These are phyloP conservation scores for Lichtheimia ramosa DNA, from an alignment of 371 early-diverging fungal species.

Conservation along the genomic window DNA sequence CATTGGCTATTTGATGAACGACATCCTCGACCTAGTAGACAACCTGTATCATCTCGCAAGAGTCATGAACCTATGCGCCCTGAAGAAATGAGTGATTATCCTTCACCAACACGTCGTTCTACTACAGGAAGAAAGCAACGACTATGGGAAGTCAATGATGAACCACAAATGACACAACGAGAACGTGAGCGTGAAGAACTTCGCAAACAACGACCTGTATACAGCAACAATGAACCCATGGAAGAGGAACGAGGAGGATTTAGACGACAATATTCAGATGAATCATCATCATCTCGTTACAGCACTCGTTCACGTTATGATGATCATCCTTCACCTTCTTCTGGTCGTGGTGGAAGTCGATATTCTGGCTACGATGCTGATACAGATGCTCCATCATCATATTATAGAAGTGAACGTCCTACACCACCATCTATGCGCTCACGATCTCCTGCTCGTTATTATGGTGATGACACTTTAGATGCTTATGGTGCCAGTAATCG, in stretches of 20 bases:
- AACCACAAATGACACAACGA: slow-evolving; percentile 27
- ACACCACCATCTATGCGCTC: not conserved
- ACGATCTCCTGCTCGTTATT: slow-evolving; percentile 2
- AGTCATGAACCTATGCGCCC: too few relatives aligned
- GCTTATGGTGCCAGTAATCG: slow-evolving; percentile 1
- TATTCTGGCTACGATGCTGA: slow-evolving; percentile 7
- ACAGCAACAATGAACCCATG: not conserved
- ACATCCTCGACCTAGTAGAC: not conserved
- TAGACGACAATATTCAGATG: not conserved
- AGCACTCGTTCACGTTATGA: not conserved
- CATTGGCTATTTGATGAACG: slow-evolving; percentile 25
- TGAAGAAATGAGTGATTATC: too few relatives aligned
- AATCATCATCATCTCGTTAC: not conserved
- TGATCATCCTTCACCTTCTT: not conserved
- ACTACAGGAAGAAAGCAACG: slow-evolving; percentile 25
- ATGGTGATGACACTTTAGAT: not conserved
- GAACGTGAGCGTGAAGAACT: slow-evolving; percentile 41
- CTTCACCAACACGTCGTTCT: not conserved
- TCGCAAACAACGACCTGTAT: slow-evolving; percentile 18
- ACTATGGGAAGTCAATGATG: slow-evolving; percentile 31
- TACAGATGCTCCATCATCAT: not conserved
- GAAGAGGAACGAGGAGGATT: not conserved
- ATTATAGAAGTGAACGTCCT: slow-evolving; percentile 1
- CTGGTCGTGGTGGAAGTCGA: not conserved
- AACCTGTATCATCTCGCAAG: too few relatives aligned